Conservation (phyloP, 1,139 yeast genomes). For the Pichia sp. region DNA sequence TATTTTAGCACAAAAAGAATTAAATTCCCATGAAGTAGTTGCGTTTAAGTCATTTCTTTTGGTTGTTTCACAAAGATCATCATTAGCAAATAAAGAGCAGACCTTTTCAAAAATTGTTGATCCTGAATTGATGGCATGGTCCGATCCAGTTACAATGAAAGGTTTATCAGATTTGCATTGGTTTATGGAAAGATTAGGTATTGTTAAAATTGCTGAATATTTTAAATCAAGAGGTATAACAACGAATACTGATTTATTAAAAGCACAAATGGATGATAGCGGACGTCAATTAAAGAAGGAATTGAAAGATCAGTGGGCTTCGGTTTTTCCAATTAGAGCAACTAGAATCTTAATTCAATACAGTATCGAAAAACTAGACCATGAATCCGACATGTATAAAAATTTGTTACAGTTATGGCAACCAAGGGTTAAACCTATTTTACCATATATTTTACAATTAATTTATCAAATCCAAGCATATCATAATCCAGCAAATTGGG, state of each 20-base stretch:
- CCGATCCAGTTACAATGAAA: slow-evolving; percentile 82
- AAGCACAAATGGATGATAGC: slow-evolving; percentile 84
- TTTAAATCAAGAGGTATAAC: slow-evolving; percentile 78
- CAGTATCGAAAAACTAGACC: slow-evolving; percentile 83
- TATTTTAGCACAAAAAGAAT: slow-evolving; percentile 60
- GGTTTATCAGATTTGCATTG: slow-evolving; percentile 86
- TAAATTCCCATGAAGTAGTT: slow-evolving; percentile 86
- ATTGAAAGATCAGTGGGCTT: slow-evolving; percentile 87
- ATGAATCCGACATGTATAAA: slow-evolving; percentile 67
- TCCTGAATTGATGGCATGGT: slow-evolving; percentile 90
- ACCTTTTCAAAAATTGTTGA: slow-evolving; percentile 84
- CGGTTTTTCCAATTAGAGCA: slow-evolving; percentile 90
- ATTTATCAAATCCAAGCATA: slow-evolving; percentile 89
- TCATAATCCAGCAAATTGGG: slow-evolving; percentile 91
- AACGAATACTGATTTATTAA: slow-evolving; percentile 65
- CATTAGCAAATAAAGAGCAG: slow-evolving; percentile 58
- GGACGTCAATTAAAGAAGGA: slow-evolving; percentile 71
- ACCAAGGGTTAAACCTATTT: slow-evolving; percentile 84
- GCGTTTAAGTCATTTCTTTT: slow-evolving; percentile 87
- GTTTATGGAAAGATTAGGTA: slow-evolving; percentile 97
- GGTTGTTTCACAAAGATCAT: slow-evolving; percentile 85
- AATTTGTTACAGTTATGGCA: slow-evolving; percentile 78
- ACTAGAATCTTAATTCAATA: slow-evolving; percentile 92
- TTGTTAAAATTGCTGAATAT: slow-evolving; percentile 87
- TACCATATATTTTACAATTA: slow-evolving; percentile 84